Conservation (phyloP, 106 monocot species). For the Cymbidium sinense region DNA sequence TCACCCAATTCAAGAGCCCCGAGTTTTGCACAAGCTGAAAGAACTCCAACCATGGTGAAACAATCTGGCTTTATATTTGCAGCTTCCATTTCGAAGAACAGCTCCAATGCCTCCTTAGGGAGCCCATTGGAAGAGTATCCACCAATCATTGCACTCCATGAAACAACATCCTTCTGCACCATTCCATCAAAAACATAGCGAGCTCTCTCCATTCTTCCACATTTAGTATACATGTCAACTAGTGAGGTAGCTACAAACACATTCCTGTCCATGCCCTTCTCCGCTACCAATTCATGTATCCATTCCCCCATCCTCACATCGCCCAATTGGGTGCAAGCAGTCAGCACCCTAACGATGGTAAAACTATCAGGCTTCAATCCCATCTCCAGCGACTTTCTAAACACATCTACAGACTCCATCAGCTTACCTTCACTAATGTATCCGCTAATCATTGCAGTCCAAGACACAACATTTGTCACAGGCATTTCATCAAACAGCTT, state of each 20-base stretch:
- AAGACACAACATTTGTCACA: constrained; percentile 42
- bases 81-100: constrained; percentile 54
- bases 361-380: constrained; percentile 60
- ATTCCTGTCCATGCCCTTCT: constrained; percentile 34
- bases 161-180: constrained; percentile 51
- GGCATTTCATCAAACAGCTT: constrained; percentile 68
- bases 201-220: constrained; percentile 56
- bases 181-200: constrained; percentile 51
- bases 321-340: constrained; percentile 41
- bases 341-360: constrained; percentile 41
- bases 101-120: constrained; percentile 50
- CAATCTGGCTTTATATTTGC: constrained; percentile 49
- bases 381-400: constrained; percentile 26
- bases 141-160: constrained; percentile 79
- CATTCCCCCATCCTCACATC: constrained; percentile 41
- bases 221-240: constrained; percentile 72
- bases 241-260: constrained; percentile 59
- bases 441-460: constrained; percentile 62
- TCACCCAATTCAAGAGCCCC: constrained; percentile 63
- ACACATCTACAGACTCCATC: constrained; percentile 32
- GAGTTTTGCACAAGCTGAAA: constrained; percentile 63
- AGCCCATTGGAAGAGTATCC: constrained; percentile 73
- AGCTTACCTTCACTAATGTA: constrained; percentile 31
- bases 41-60: constrained; percentile 61
- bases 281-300: constrained; percentile 25